phyloP scores from a whole-genome alignment of 441 rosid species.

The Bruguiera hainesii region DNA sequence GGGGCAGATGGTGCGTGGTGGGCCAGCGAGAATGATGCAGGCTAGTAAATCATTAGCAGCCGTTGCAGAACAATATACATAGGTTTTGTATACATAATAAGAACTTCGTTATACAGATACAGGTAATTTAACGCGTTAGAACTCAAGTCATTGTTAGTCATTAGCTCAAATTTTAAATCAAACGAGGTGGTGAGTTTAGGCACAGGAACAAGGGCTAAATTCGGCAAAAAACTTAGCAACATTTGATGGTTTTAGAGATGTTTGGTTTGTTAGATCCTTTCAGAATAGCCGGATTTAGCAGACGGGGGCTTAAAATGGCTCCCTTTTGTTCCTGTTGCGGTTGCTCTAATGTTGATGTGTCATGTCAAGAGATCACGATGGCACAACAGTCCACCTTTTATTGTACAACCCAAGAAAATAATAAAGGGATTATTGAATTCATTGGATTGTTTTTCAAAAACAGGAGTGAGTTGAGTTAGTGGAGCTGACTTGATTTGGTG shows the following conservation, averaged over 20 bases:
- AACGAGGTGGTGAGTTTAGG: slow-evolving; percentile 33
- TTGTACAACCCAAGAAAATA: slow-evolving; percentile 8
- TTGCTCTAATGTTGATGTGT: slow-evolving; percentile 26
- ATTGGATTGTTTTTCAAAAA: slow-evolving; percentile 18
- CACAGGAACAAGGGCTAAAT: slow-evolving; percentile 89
- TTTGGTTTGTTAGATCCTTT: slow-evolving; percentile 9
- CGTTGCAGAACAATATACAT: slow-evolving; percentile 7
- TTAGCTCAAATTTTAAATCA: background rate
- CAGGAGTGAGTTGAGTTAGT: slow-evolving; percentile 28
- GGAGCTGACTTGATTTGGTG: slow-evolving; percentile 35
- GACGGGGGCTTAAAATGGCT: slow-evolving; percentile 29
- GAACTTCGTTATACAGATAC: too few species aligned
- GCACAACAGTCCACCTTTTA: slow-evolving; percentile 12
- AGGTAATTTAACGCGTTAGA: too few species aligned
- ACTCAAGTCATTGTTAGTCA: background rate
- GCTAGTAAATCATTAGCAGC: slow-evolving; percentile 41
- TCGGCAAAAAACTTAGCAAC: slow-evolving; percentile 40
- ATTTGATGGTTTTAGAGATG: slow-evolving; percentile 10
- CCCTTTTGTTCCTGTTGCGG: slow-evolving; percentile 74
- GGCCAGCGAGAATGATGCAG: slow-evolving; percentile 69
- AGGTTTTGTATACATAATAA: background rate
- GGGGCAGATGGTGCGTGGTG: slow-evolving; percentile 39
- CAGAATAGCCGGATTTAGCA: slow-evolving; percentile 65
- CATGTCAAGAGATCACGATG: slow-evolving; percentile 24
- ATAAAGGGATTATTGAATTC: slow-evolving; percentile 17